These are phyloP conservation scores for Mangifera indica DNA, from an alignment of 345 rosid genomes.

Conservation along the genomic window DNA sequence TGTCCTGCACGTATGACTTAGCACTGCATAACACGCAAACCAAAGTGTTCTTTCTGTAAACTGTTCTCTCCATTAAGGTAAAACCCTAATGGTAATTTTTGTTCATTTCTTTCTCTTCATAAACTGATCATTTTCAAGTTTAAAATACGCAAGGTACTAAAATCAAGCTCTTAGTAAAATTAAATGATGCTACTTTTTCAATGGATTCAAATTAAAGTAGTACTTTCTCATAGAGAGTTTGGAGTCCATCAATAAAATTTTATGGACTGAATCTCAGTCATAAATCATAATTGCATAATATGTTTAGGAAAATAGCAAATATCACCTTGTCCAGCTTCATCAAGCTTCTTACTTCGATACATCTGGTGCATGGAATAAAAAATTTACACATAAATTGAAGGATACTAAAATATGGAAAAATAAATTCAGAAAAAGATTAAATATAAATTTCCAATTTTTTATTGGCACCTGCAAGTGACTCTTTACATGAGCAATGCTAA, in stretches of 20 bases:
- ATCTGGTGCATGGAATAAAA: slow-evolving; percentile 39
- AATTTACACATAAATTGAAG: not conserved
- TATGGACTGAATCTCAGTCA: not conserved
- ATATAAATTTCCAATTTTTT: no score
- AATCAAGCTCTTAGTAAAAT: no score
- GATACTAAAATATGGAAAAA: not conserved
- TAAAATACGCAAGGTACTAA: no score
- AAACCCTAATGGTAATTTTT: not conserved
- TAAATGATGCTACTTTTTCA: no score
- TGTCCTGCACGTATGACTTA: slow-evolving; percentile 24
- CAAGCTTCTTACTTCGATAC: slow-evolving; percentile 88
- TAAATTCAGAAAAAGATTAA: not conserved
- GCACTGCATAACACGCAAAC: slow-evolving; percentile 22
- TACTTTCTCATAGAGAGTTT: no score
- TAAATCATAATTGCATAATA: not conserved
- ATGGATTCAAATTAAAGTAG: no score
- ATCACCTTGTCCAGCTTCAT: slow-evolving; percentile 70
- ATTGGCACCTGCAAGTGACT: slow-evolving; percentile 80
- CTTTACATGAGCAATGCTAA: slow-evolving; percentile 89
- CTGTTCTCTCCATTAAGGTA: not conserved
- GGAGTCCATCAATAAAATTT: no score
- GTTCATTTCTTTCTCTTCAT: no score
- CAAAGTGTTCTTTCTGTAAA: not conserved
- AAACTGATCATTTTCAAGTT: no score
- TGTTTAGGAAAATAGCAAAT: not conserved